These are phyloP conservation scores for Tulasnella sp. DNA, from an alignment of 768 basidiomycete species.

Conservation along the genomic window DNA sequence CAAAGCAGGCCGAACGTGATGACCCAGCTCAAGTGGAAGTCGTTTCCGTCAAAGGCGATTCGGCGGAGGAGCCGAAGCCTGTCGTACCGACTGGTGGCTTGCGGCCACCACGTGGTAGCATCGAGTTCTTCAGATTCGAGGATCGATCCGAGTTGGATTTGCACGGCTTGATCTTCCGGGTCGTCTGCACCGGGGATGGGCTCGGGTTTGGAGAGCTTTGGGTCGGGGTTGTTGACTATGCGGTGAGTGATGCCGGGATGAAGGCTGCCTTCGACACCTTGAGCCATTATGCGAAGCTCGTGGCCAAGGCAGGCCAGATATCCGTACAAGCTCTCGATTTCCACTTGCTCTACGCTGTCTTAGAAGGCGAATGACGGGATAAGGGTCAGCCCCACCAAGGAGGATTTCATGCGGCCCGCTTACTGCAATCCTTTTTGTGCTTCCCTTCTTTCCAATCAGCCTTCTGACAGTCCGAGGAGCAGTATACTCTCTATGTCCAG, in stretches of 20 bases:
- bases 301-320: conserved; percentile 10
- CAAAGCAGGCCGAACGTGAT: conserved; percentile 13
- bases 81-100: not conserved
- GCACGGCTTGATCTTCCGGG: not conserved
- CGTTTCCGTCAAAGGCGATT: conserved; percentile 29
- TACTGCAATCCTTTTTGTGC: conserved; percentile 23
- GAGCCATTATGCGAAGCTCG: not conserved
- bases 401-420: not conserved
- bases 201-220: not conserved
- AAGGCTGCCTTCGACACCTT: not conserved
- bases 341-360: conserved; percentile 9
- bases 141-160: not conserved
- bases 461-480: conserved; percentile 30
- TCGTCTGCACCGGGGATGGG: not conserved
- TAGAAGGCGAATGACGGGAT: too few species aligned
- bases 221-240: conserved; percentile 23
- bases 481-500: conserved; percentile 20
- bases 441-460: conserved; percentile 28
- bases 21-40: conserved; percentile 9
- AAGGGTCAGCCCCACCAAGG: not conserved
- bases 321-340: conserved; percentile 25
- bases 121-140: not conserved
- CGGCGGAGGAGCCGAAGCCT: conserved; percentile 18
- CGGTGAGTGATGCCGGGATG: conserved; percentile 12
- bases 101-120: conserved; percentile 7